phyloP scores from a whole-genome alignment of 768 basidiomycete species.

The Amyloporia xantha region DNA sequence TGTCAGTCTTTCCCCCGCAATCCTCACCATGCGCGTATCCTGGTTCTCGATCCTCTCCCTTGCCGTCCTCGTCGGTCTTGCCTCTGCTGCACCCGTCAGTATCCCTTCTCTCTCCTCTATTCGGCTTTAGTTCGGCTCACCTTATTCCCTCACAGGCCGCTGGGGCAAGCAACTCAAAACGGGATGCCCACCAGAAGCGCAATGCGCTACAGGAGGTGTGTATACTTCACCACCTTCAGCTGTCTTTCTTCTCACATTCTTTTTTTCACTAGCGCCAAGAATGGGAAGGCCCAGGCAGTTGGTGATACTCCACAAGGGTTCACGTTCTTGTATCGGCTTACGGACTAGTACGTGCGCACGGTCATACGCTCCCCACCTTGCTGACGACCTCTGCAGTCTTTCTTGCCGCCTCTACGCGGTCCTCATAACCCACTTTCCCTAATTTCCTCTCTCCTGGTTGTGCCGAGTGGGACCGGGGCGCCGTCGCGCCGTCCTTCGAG shows the following conservation, averaged over 20 bases:
- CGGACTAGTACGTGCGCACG: background rate
- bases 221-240: background rate
- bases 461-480: background rate
- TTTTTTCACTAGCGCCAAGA: conserved; percentile 1
- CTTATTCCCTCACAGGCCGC: background rate
- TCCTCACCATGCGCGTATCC: conserved; percentile 14
- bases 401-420: background rate
- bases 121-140: background rate
- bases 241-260: background rate
- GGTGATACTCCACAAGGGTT: background rate
- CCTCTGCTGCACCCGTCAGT: conserved; percentile 19
- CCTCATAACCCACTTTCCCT: background rate
- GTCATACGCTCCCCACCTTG: background rate
- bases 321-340: background rate
- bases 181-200: background rate
- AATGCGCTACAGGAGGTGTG: background rate
- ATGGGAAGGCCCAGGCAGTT: background rate
- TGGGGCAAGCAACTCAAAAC: background rate
- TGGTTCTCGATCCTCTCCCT: conserved; percentile 14
- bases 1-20: conserved; percentile 8
- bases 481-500: background rate
- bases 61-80: conserved; percentile 18
- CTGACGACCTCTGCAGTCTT: background rate
- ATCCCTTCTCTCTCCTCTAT: background rate
- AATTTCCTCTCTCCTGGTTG: background rate